Base-by-base conservation (phyloP, 106 monocot genomes). In the Acorus calamus region DNA sequence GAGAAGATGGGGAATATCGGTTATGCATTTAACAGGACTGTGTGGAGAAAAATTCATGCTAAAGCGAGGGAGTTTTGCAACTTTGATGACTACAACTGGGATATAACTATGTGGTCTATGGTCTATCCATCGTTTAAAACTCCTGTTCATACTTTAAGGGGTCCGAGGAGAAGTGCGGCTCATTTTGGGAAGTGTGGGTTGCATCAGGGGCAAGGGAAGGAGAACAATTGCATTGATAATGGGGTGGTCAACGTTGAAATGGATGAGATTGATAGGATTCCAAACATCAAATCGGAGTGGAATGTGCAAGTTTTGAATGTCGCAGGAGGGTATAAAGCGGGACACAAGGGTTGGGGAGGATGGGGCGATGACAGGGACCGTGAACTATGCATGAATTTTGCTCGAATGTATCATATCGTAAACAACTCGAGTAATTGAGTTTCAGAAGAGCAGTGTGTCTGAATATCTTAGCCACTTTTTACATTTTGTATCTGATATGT, bases 71-170 rank as follows among this genome's bases (percentile, higher is more conserved):
- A 85, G 52, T 98, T 98, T 52, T 98, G 96, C 63, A 68, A 56
- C 4, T 98, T 91, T 64, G 91, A 91, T 62, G 96, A 98, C 47
- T 98, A 98, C 69, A 91, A 98, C 67, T 98, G 96, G 96, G 96
- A 91, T 73, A 91, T 98, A 76, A 91, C 96, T 3, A 91, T 98
- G 96, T 98, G 96, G 91, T 74, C 83, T 12, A 85, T 85, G 2
- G 83, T 98, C 59, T 98, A 88, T 69, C 90, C 96, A 4, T 91
- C 91, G 5, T 91, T 92, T 70, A 77, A 76, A 51, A 73, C 67
- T 11, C 68, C 79, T 8, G 91, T 85, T 69, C 85, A 83, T 60
- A 83, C 74, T 12, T 68, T 98, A 5, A 82, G 91, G 60, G 96
- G 96, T 6, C 81, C 91, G 46, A 71, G 85, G 59, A 76, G 74